Percentiles rank a stretch among this genome's conserved stretches.
Evolutionary conservation across 75 land plant genomes (phyloP).

Genomic region (Picea sitchensis): DNA sequence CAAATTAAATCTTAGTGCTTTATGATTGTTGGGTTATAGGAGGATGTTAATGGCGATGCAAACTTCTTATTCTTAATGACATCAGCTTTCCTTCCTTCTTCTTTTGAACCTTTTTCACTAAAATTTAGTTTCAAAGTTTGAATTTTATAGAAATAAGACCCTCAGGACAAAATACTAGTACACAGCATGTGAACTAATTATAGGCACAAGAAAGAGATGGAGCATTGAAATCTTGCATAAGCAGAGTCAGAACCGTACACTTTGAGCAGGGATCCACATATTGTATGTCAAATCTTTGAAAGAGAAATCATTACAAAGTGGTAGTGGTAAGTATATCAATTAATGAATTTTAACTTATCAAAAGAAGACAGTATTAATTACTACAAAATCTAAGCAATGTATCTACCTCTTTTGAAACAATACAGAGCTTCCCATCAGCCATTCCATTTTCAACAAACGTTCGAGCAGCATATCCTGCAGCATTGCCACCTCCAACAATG

Average conservation of each 20-base stretch:
- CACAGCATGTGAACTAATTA: background rate
- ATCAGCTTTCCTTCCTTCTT: background rate
- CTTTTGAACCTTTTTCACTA: background rate
- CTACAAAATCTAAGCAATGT: background rate
- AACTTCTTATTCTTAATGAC: background rate
- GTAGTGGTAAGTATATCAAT: background rate
- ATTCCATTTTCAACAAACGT: slow-evolving; percentile 84
- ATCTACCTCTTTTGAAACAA: slow-evolving; percentile 80
- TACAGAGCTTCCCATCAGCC: slow-evolving; percentile 79
- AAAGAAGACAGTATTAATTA: background rate
- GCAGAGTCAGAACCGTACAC: background rate
- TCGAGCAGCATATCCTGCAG: slow-evolving; percentile 89
- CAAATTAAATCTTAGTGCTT: background rate
- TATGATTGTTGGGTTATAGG: background rate
- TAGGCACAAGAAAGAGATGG: background rate
- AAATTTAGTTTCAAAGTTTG: background rate
- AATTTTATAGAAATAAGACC: background rate
- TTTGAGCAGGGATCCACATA: too few relatives aligned
- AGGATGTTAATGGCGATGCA: background rate
- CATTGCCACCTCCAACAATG: slow-evolving; percentile 91
- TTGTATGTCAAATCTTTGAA: too few relatives aligned
- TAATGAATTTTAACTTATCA: background rate
- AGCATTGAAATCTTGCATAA: background rate
- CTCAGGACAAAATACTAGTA: background rate
- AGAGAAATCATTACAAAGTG: too few relatives aligned